Percentiles rank a stretch among this genome's conserved stretches.
These are phyloP conservation scores for Tuctoria greenei DNA, from an alignment of 176 grass and related monocot genomes.

Conservation along the genomic window DNA sequence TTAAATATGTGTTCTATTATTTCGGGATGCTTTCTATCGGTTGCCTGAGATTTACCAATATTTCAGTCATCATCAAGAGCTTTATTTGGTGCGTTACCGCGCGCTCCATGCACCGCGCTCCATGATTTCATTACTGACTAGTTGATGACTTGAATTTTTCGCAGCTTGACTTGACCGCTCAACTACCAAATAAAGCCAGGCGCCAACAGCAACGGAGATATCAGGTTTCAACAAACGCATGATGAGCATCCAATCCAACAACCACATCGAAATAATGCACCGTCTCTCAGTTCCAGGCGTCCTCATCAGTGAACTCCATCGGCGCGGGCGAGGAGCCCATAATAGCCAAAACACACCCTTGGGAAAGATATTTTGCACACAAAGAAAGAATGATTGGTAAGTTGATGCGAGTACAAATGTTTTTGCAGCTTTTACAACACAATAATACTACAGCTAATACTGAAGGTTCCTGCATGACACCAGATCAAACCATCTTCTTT, in stretches of 20 bases:
- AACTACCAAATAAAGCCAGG: not conserved
- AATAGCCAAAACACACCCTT: not conserved
- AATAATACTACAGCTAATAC: not conserved
- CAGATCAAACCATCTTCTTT: not conserved
- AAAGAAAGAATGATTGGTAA: not conserved
- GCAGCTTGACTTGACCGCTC: not conserved
- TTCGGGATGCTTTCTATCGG: too few species aligned
- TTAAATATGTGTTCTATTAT: too few species aligned
- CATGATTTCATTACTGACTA: too few species aligned
- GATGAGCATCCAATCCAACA: not conserved
- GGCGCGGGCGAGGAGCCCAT: not conserved
- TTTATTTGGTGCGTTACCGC: too few species aligned
- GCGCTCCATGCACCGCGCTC: too few species aligned
- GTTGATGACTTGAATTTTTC: not conserved
- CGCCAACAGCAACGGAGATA: not conserved
- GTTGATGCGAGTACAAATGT: not conserved
- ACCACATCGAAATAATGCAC: not conserved
- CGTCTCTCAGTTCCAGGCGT: not conserved
- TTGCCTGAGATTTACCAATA: too few species aligned
- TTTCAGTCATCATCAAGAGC: too few species aligned
- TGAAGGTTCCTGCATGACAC: not conserved
- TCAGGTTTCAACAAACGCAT: not conserved
- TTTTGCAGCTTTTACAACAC: not conserved
- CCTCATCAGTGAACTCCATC: not conserved
- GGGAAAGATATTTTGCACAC: not conserved